phyloP scores from a whole-genome alignment of 805 yeast genomes.

The Metschnikowia arizonensis region DNA sequence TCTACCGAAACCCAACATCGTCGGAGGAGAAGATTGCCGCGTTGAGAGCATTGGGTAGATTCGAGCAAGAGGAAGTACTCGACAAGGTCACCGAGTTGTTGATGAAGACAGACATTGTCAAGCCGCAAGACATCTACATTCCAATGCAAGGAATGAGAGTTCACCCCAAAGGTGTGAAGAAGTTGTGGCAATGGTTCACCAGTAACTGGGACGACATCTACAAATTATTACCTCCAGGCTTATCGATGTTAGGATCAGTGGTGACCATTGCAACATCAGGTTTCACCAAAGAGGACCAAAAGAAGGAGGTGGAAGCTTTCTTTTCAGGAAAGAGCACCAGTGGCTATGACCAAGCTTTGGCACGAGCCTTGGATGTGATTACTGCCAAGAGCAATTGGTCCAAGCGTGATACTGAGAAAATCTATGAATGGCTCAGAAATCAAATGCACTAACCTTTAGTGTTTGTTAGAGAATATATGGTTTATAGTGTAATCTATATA shows the following conservation, averaged over 20 bases:
- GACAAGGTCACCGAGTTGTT: slow-evolving; percentile 53
- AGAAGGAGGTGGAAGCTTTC: slow-evolving; percentile 48
- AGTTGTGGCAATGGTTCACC: slow-evolving; percentile 70
- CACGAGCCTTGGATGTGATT: slow-evolving; percentile 60
- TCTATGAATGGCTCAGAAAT: slow-evolving; percentile 46
- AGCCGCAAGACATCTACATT: slow-evolving; percentile 67
- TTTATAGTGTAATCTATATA: too few relatives aligned
- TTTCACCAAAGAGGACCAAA: slow-evolving; percentile 53
- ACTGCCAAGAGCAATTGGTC: slow-evolving; percentile 57
- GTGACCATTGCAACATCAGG: slow-evolving; percentile 59
- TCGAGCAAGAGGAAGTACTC: slow-evolving; percentile 48
- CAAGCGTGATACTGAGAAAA: slow-evolving; percentile 46
- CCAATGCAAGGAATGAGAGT: slow-evolving; percentile 73
- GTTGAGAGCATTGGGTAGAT: slow-evolving; percentile 63
- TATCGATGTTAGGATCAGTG: slow-evolving; percentile 74
- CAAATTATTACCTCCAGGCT: slow-evolving; percentile 72
- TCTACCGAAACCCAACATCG: slow-evolving; percentile 57
- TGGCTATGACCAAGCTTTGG: slow-evolving; percentile 62
- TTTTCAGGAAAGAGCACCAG: slow-evolving; percentile 53
- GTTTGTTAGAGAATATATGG: too few relatives aligned
- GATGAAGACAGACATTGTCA: slow-evolving; percentile 54
- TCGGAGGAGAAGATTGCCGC: slow-evolving; percentile 70
- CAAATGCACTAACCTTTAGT: too few relatives aligned
- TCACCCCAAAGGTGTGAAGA: slow-evolving; percentile 60
- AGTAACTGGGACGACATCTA: slow-evolving; percentile 67